Conservation (phyloP, 2,329 filamentous ascomycete genomes). For the Aspergillus caelatus region DNA sequence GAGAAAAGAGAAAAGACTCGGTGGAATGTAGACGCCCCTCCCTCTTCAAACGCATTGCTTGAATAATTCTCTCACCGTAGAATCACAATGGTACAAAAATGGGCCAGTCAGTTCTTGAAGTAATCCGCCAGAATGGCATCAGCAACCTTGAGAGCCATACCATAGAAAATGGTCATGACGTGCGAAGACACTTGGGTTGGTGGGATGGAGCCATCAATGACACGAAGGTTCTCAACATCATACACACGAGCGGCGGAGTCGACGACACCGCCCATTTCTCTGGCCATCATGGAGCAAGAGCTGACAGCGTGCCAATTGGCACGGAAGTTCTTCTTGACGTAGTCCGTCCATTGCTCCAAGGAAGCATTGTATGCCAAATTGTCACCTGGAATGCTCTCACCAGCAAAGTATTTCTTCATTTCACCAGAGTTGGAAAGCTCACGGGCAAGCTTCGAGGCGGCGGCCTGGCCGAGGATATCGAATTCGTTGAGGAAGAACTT, state of each 20-base stretch:
- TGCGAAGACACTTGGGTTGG: constrained; percentile 37
- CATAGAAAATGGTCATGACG: constrained; percentile 35
- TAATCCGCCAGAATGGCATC: constrained; percentile 21
- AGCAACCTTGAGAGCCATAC: constrained; percentile 30
- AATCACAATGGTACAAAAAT: neutral
- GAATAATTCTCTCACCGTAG: neutral
- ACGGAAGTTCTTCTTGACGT: constrained; percentile 29
- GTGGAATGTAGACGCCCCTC: neutral
- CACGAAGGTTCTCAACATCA: constrained; percentile 35
- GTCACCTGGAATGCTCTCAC: constrained; percentile 21
- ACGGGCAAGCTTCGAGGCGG: constrained; percentile 30
- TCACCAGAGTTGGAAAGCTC: constrained; percentile 20
- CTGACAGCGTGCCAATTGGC: constrained; percentile 34
- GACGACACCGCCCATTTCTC: constrained; percentile 37
- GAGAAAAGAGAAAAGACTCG: neutral
- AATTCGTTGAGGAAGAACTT: constrained; percentile 32
- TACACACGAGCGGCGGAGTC: constrained; percentile 33
- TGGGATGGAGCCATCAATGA: constrained; percentile 41
- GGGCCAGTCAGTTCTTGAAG: neutral
- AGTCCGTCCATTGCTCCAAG: constrained; percentile 26
- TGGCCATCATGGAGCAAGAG: constrained; percentile 38
- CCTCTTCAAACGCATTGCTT: neutral
- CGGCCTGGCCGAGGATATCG: constrained; percentile 31
- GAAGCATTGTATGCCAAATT: constrained; percentile 20
- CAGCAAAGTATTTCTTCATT: constrained; percentile 23